Base-by-base conservation (phyloP, 176 grass and related monocot genomes). In the Otatea glauca region DNA sequence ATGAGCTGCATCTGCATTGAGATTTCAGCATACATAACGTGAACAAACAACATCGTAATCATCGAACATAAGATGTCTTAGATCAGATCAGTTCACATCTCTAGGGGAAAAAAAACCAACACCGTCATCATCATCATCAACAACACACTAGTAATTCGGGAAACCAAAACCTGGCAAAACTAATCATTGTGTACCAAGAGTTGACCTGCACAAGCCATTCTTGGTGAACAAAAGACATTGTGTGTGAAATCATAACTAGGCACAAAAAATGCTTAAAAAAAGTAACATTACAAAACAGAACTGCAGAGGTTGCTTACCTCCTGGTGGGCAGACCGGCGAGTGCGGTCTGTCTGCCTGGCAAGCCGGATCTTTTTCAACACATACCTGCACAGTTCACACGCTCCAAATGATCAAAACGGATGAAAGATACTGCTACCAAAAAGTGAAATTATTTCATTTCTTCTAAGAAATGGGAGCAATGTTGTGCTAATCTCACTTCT, bases 281-380 rank as follows among this genome's bases (percentile, higher is more conserved):
- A 60, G 55, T 20, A 5, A 8, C 53, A 51, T 75, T 29, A 41
- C 50, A 77, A 70, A 76, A 72, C 29, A 37, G 38, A 55, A 77
- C 60, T 42, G 79, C 29, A n/a, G n/a, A 55, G 74, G 61, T 35
- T 74, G 64, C 85, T 72, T 90, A 97, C 91, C 90, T 97, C 94
- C 68, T 84, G 94, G 71, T 97, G 87, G 24, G 94, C 94, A 86
- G 94, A 97, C 83, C 89, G 87, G 72, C 90, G 92, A 78, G 88
- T 88, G 64, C 94, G 84, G 62, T 97, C 94, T 27, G 92, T 94
- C 77, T 97, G 94, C 59, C 92, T 71, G 1, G 92, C 92, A 64
- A 97, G 94, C 29, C 92, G 85, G 74, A 97, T 97, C 79, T 97
- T 97, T 87, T 97, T 97, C 77, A 94, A 29, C 29, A 97, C 94